Conservation (phyloP, 257 asterid species). For the Knoxia roxburghii region DNA sequence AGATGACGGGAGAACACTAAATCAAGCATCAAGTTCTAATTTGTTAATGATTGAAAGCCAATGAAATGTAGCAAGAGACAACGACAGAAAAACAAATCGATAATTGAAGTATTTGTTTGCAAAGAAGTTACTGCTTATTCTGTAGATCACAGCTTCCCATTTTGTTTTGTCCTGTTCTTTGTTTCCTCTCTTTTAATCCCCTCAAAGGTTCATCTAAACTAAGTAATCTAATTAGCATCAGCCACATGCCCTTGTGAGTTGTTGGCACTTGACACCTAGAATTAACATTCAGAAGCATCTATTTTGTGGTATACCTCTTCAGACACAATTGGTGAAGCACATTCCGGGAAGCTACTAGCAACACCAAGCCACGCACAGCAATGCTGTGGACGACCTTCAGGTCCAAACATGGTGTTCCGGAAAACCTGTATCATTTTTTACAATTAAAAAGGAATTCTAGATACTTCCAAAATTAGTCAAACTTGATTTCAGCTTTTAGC, state of each 20-base stretch:
- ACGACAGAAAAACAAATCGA: neutral
- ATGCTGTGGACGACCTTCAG: constrained; percentile 99
- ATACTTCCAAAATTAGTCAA: constrained; percentile 2
- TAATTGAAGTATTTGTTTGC: neutral
- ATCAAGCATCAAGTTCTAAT: neutral
- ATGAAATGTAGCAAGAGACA: neutral
- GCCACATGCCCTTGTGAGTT: neutral
- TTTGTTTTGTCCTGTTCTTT: too few relatives aligned
- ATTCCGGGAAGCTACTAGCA: constrained; percentile 96
- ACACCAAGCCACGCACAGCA: constrained; percentile 99
- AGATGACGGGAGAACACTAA: neutral
- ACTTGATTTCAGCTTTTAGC: neutral
- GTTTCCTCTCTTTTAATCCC: too few relatives aligned
- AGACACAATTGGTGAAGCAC: constrained; percentile 84
- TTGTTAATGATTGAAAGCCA: neutral
- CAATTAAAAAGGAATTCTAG: constrained; percentile 23
- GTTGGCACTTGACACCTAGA: constrained; percentile 4
- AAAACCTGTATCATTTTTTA: constrained; percentile 52
- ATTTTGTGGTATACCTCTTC: constrained; percentile 64
- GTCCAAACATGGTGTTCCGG: constrained; percentile 99
- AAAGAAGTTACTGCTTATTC: neutral
- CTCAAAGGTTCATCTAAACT: neutral
- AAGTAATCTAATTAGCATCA: neutral
- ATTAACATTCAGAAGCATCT: neutral
- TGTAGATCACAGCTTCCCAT: neutral